Evolutionary conservation across 345 rosid genomes (phyloP), one percentile per base, ranked within the genome.

Genomic region (Viola odorata): DNA sequence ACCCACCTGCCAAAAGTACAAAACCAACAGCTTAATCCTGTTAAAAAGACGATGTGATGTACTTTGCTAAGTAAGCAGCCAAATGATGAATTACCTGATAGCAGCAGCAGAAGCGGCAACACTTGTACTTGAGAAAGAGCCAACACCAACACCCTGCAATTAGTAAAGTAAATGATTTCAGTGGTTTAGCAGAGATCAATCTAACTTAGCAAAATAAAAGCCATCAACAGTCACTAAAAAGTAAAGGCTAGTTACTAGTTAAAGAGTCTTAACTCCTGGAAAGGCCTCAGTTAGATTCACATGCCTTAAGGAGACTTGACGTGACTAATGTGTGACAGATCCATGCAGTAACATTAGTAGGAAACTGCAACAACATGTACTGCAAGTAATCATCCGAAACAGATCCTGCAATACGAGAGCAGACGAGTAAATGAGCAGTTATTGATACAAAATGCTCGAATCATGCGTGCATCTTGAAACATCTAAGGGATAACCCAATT

Each of bases 101-200:
- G 96, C 92, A 66, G 96, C 98, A 73, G 96, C 96, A 72, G 98
- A 80, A 73, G 96, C 91, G 53, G 98, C 96, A 61, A 94, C 77
- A 4, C 88, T 62, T 15, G 89, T 82, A 59, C 97, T 97, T 5
- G 96, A 82, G 80, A 86, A 83, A 69, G 94, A 87, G 74, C 94
- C 96, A 61, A 86, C 80, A 41, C 99, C 99, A 56, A 94, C 94
- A 13, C 96, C 98, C 98, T 92, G 82, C 69, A 77, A 16, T 44
- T 23, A 12, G 42, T 69, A 50, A 51, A 6, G 40, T 51, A 62
- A 11, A 66, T 45, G 51, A 66, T 64, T 41, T 15, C 8, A 53
- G 32, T 23, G 32, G 32, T 23, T 23, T 23, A 23, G 32, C 32
- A 23, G 32, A 23, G 32, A 23, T 23, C 32, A 23, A 23, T 23